Conservation (phyloP, 805 yeast genomes). For the Sugiyamaella qingdaonensis region DNA sequence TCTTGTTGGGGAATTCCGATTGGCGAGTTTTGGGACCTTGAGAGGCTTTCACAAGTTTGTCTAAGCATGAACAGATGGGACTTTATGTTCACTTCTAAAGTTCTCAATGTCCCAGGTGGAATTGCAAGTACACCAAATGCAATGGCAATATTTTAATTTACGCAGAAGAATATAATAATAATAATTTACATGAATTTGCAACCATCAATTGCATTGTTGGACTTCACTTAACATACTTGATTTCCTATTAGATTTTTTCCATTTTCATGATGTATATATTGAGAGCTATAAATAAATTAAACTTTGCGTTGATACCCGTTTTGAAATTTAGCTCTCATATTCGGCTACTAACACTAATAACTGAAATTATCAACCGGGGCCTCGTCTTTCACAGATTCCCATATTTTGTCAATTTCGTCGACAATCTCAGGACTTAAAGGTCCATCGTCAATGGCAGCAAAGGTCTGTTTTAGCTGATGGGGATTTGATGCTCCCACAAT, state of each 20-base stretch:
- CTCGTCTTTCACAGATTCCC: conserved; percentile 22
- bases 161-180: too few species aligned
- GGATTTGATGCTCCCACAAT: conserved; percentile 23
- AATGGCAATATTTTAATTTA: conserved; percentile 30
- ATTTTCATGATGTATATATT: too few species aligned
- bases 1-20: conserved; percentile 29
- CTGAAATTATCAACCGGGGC: conserved; percentile 23
- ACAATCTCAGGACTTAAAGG: conserved; percentile 24
- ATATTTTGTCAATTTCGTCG: conserved; percentile 22
- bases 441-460: conserved; percentile 22
- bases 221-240: too few species aligned
- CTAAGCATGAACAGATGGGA: conserved; percentile 15
- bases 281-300: too few species aligned
- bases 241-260: too few species aligned
- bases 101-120: conserved; percentile 24
- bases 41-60: conserved; percentile 20
- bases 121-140: conserved; percentile 35
- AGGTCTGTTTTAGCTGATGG: conserved; percentile 21
- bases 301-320: too few species aligned
- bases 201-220: too few species aligned
- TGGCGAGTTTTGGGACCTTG: conserved; percentile 26
- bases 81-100: conserved; percentile 25
- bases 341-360: not conserved
- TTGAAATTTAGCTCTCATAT: too few species aligned
- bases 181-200: too few species aligned